Evolutionary conservation across 495 filamentous ascomycete genomes (phyloP).

Genomic region (Aspergillus haitiensis): DNA sequence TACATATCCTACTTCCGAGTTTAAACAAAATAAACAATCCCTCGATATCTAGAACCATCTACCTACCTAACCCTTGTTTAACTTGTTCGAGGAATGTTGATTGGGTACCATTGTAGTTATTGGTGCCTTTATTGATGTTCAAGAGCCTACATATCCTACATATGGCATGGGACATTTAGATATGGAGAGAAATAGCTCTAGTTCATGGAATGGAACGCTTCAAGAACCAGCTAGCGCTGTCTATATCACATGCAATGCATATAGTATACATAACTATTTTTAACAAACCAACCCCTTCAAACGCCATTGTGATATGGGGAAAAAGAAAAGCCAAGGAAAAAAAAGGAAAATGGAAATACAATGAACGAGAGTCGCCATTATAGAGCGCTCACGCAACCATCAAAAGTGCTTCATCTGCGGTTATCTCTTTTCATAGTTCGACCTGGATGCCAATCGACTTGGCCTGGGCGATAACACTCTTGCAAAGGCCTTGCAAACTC

Average conservation of each 20-base stretch:
- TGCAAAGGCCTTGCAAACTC: slow-evolving; percentile 76
- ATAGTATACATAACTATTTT: slow-evolving; percentile 25
- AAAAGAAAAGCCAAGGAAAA: slow-evolving; percentile 16
- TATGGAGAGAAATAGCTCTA: slow-evolving; percentile 3
- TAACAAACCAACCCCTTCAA: slow-evolving; percentile 24
- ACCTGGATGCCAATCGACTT: slow-evolving; percentile 86
- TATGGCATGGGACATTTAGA: background rate
- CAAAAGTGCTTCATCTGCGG: background rate
- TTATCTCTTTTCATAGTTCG: slow-evolving; percentile 54
- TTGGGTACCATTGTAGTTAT: too few species aligned
- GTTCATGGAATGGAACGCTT: slow-evolving; percentile 14
- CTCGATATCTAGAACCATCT: too few species aligned
- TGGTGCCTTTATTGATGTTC: too few species aligned
- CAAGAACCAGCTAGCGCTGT: slow-evolving; percentile 23
- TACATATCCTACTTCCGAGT: too few species aligned
- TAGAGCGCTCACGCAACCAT: slow-evolving; percentile 19
- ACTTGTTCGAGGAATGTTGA: too few species aligned
- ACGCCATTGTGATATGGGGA: slow-evolving; percentile 28
- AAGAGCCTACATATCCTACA: background rate
- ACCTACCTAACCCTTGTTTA: too few species aligned
- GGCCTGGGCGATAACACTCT: slow-evolving; percentile 82
- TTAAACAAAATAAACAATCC: too few species aligned
- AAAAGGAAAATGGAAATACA: slow-evolving; percentile 11
- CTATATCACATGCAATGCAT: slow-evolving; percentile 29
- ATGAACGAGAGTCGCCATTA: slow-evolving; percentile 5